Evolutionary conservation across 83 land plant species (phyloP), one percentile per base, ranked within the genome.

Genomic region (Picea mariana): DNA sequence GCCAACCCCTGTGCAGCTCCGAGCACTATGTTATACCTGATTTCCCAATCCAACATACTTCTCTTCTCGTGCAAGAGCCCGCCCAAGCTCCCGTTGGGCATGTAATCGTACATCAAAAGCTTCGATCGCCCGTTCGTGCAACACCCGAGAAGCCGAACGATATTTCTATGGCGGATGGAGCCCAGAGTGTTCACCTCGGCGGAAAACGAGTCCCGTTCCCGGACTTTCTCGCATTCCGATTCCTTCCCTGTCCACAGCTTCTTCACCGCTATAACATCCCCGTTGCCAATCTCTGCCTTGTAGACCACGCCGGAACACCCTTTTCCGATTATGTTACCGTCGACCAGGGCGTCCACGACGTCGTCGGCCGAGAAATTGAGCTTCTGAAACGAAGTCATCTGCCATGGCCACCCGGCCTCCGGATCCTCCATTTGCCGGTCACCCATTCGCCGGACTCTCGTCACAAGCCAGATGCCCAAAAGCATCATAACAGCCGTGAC

Each of bases 71-170:
- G 97, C 47, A 96, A 81, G 47, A 92, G 83, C 17, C 88, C 89
- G 31, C 95, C 92, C 82, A 96, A 62, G 91, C 94, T 96, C 67
- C 98, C 98, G 69, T 95, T 94, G 15, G 98, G 95, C 72, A 90
- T 87, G 84, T 94, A 95, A 78, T 91, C 95, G 75, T 96, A 96
- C 84, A 96, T 89, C 81, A 96, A 85, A 27, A 94, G 82, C 81
- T 85, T 91, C 24, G 89, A 60, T 17, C 77, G 89, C 75, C 84
- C 27, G 83, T 92, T 96, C 5, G 89, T 82, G 44, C 97, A 92
- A 85, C 85, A 96, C 6, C 98, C 97, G 59, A 96, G 67, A 21
- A 96, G 94, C 86, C 91, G 81, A 2, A 95, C 91, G 27, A 95
- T 95, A 83, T 95, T 92, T 69, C 87, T 82, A 83, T 95, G 98